A percentile compares a stretch with the other conserved stretches of the same genome.
phyloP scores from a whole-genome alignment of 805 yeast genomes.

The Spencermartinsiella europaea region DNA sequence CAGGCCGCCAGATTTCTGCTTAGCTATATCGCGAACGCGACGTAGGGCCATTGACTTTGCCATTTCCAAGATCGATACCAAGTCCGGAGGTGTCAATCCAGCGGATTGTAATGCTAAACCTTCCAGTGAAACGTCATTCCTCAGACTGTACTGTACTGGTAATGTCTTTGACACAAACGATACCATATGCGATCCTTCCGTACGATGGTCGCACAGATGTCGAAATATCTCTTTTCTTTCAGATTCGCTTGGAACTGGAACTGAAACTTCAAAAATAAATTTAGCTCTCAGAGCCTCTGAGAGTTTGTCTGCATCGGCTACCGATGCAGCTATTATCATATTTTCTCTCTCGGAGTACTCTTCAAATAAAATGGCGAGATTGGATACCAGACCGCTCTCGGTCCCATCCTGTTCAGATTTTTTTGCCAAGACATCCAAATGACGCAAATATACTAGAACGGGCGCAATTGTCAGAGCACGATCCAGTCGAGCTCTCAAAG shows the following conservation, averaged over 20 bases:
- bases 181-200: slow-evolving; percentile 4
- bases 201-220: slow-evolving; percentile 32
- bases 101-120: slow-evolving; percentile 81
- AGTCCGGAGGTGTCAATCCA: slow-evolving; percentile 82
- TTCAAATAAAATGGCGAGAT: slow-evolving; percentile 51
- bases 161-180: slow-evolving; percentile 5
- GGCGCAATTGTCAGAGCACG: slow-evolving; percentile 45
- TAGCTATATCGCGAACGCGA: slow-evolving; percentile 37
- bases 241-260: slow-evolving; percentile 70
- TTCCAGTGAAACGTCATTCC: slow-evolving; percentile 49
- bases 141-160: slow-evolving; percentile 26
- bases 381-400: slow-evolving; percentile 36
- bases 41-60: slow-evolving; percentile 56
- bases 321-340: slow-evolving; percentile 59
- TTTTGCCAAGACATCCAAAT: slow-evolving; percentile 69
- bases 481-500: slow-evolving; percentile 71
- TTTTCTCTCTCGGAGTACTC: slow-evolving; percentile 44
- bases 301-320: slow-evolving; percentile 61
- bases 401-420: slow-evolving; percentile 57
- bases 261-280: slow-evolving; percentile 69
- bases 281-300: slow-evolving; percentile 60
- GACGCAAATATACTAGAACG: slow-evolving; percentile 53
- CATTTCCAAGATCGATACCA: slow-evolving; percentile 60
- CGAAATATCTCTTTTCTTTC: slow-evolving; percentile 66
- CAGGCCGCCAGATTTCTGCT: slow-evolving; percentile 9